These are phyloP conservation scores for Boletus patriciae DNA, from an alignment of 768 basidiomycete species.

Conservation along the genomic window DNA sequence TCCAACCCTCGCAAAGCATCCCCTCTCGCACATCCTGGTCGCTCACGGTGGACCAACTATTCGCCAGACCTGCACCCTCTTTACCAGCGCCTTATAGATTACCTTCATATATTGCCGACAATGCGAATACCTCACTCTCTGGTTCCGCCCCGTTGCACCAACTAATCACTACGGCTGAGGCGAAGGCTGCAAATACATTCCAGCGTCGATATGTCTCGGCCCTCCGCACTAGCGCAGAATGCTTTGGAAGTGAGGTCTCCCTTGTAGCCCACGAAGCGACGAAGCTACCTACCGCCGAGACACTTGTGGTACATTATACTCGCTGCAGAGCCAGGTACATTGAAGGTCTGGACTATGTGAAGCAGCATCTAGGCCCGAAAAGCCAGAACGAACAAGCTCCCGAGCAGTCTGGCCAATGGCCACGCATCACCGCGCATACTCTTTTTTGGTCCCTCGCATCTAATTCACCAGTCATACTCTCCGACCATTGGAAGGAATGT, in stretches of 20 bases:
- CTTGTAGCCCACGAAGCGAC: neutral
- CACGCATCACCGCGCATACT: conserved; percentile 31
- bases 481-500: conserved; percentile 31
- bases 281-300: neutral
- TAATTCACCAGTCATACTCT: conserved; percentile 14
- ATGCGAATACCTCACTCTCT: neutral
- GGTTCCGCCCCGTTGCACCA: neutral
- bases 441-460: conserved; percentile 37
- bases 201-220: conserved; percentile 12
- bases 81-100: neutral
- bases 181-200: conserved; percentile 9
- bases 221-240: conserved; percentile 10
- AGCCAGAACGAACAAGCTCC: conserved; percentile 20
- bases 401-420: conserved; percentile 23
- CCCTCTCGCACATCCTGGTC: neutral
- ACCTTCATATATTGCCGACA: neutral
- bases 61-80: conserved; percentile 4
- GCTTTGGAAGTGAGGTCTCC: conserved; percentile 5
- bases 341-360: neutral
- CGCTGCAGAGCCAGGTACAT: conserved; percentile 6
- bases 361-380: conserved; percentile 12
- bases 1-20: neutral
- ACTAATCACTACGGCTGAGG: conserved; percentile 4
- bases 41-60: neutral
- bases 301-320: conserved; percentile 10